Base-by-base conservation (phyloP, 2,329 filamentous ascomycete genomes). In the Talaromyces sp. region DNA sequence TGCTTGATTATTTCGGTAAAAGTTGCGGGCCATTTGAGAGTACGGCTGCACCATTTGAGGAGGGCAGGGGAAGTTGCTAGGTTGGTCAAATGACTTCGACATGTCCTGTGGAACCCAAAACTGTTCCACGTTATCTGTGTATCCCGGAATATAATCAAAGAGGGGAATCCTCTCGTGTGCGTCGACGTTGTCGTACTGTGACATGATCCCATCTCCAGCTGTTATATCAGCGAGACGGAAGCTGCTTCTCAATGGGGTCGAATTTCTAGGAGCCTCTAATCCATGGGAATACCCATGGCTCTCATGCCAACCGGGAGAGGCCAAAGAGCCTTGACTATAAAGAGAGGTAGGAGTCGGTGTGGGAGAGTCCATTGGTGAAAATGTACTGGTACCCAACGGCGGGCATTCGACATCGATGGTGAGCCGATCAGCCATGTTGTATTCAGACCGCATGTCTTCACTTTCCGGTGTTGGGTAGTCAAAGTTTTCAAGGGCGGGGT, bases 341-440 rank as follows among this genome's bases (percentile, higher is more conserved):
- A 74, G 62, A 56, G 70, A 74, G 25, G 71, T 73, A 3, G 72
- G 71, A 2, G 72, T 74, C 1, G 70, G 71, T 17, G 70, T 74
- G 0, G 72, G 72, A 31, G 72, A 74, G 45, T 74, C 72, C 64
- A 74, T 65, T 56, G 71, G 70, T 17, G 72, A 75, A 61, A 73
- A 75, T 56, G 73, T 72, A 64, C 68, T 74, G 21, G 72, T 69
- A 53, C 72, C 70, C 62, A 74, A 59, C 36, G 71, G 72, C 35
- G 66, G 69, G 60, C 71, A 73, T 46, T 74, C 72, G 55, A 75
- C 65, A 60, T 74, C 71, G 50, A 75, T 68, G 40, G 70, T 71
- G 19, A 75, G 65, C 56, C 70, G 67, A 63, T 73, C 71, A 28
- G 70, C 68, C 57, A 73, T 70, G 45, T 68, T 71, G 60, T 66